phyloP scores from a whole-genome alignment of 371 early-diverging fungal genomes.

The Mortierella sp. region DNA sequence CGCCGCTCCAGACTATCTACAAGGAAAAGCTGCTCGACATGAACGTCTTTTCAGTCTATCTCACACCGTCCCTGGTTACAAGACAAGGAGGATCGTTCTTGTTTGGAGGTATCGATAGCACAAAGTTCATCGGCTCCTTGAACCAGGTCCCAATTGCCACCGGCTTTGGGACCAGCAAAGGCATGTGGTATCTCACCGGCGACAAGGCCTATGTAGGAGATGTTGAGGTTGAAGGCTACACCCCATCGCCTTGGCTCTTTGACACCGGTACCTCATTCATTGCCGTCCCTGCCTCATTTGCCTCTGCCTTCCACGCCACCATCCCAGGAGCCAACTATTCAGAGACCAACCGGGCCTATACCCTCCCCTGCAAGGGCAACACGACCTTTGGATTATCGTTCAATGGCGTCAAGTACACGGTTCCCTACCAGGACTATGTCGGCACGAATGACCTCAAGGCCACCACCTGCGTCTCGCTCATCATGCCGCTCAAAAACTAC shows the following conservation, averaged over 20 bases:
- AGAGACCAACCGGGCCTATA: constrained; percentile 21
- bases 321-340: constrained; percentile 42
- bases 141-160: constrained; percentile 47
- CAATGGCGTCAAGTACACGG: constrained; percentile 39
- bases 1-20: constrained; percentile 40
- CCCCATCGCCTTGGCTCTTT: constrained; percentile 48
- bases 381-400: constrained; percentile 43
- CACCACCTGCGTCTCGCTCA: constrained; percentile 37
- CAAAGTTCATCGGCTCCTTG: constrained; percentile 38
- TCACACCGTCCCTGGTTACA: constrained; percentile 20
- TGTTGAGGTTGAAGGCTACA: constrained; percentile 36
- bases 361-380: constrained; percentile 48
- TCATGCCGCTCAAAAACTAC: constrained; percentile 51
- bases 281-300: constrained; percentile 47
- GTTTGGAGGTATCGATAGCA: constrained; percentile 51
- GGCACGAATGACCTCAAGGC: constrained; percentile 9
- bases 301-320: constrained; percentile 41
- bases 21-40: constrained; percentile 46
- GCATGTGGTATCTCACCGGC: constrained; percentile 55
- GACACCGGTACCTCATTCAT: constrained; percentile 58
- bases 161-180: constrained; percentile 17
- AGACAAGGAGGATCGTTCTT: constrained; percentile 51
- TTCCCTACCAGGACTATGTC: constrained; percentile 48
- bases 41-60: constrained; percentile 58
- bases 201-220: constrained; percentile 28